Conservation (phyloP, 2,329 filamentous ascomycete species). For the Aspergillus texensis region DNA sequence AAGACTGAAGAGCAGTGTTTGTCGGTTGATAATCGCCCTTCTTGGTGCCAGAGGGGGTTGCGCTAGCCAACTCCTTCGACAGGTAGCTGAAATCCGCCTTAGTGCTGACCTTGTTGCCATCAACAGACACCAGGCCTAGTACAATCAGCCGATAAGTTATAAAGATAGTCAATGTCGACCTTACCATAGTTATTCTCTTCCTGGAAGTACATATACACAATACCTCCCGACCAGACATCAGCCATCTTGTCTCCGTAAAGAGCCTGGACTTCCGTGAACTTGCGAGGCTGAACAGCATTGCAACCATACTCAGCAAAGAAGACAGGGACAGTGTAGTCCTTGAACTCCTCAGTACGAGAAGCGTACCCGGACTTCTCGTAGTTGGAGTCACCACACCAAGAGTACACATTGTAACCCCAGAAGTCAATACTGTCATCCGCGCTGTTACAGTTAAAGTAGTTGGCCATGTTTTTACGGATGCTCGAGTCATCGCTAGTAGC, state of each 20-base stretch:
- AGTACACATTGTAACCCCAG: slow-evolving; percentile 99
- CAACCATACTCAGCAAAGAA: slow-evolving; percentile 99
- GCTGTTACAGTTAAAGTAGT: slow-evolving; percentile 89
- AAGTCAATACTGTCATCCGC: slow-evolving; percentile 78
- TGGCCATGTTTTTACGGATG: slow-evolving; percentile 77
- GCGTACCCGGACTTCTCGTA: slow-evolving; percentile 77
- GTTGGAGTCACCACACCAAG: slow-evolving; percentile 86
- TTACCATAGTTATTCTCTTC: slow-evolving; percentile 82
- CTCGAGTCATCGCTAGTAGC: slow-evolving; percentile 87
- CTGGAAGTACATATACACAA: slow-evolving; percentile 97
- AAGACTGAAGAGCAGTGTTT: slow-evolving; percentile 68
- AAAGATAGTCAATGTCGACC: slow-evolving; percentile 19
- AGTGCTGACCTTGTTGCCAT: slow-evolving; percentile 62
- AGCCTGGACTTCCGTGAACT: slow-evolving; percentile 79
- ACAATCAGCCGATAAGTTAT: background rate
- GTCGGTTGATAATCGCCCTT: slow-evolving; percentile 69
- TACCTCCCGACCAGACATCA: slow-evolving; percentile 84
- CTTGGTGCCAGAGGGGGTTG: slow-evolving; percentile 65
- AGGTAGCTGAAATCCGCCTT: slow-evolving; percentile 75
- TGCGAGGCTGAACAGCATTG: slow-evolving; percentile 72
- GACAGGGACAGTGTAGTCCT: slow-evolving; percentile 82
- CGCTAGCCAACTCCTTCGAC: slow-evolving; percentile 67
- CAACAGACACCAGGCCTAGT: slow-evolving; percentile 59
- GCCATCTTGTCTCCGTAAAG: slow-evolving; percentile 82
- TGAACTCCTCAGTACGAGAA: slow-evolving; percentile 79